phyloP scores from a whole-genome alignment of 1,139 yeast species.

The Spathaspora sp. region DNA sequence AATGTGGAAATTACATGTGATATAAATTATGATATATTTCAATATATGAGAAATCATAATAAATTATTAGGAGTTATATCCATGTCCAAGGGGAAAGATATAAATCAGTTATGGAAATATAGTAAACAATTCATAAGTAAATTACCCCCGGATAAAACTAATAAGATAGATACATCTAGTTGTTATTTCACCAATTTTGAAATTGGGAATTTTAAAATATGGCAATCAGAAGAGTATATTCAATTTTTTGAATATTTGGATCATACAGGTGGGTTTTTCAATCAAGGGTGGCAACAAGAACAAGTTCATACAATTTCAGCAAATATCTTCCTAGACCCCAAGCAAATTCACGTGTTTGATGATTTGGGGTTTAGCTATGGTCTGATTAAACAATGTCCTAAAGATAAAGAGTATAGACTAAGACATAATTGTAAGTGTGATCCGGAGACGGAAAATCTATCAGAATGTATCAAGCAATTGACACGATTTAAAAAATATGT shows the following conservation, averaged over 20 bases:
- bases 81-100: conserved; percentile 54
- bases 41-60: conserved; percentile 54
- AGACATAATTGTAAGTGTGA: background rate
- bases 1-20: conserved; percentile 61
- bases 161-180: conserved; percentile 79
- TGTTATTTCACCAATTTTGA: conserved; percentile 33
- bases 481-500: background rate
- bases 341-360: conserved; percentile 70
- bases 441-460: background rate
- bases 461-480: background rate
- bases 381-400: conserved; percentile 55
- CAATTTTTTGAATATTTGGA: conserved; percentile 72
- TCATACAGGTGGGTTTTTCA: conserved; percentile 78
- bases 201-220: conserved; percentile 72
- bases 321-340: conserved; percentile 60
- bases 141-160: conserved; percentile 42
- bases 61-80: conserved; percentile 64
- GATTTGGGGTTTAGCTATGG: conserved; percentile 81
- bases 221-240: conserved; percentile 66
- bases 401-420: conserved; percentile 39
- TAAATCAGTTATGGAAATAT: conserved; percentile 58
- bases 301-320: conserved; percentile 87
- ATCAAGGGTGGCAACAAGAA: conserved; percentile 95
- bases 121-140: conserved; percentile 47
- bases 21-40: conserved; percentile 60